Evolutionary conservation across 2,329 filamentous ascomycete species (phyloP), one percentile per base, ranked within the genome.

Genomic region (Penicillium capsulatum): DNA sequence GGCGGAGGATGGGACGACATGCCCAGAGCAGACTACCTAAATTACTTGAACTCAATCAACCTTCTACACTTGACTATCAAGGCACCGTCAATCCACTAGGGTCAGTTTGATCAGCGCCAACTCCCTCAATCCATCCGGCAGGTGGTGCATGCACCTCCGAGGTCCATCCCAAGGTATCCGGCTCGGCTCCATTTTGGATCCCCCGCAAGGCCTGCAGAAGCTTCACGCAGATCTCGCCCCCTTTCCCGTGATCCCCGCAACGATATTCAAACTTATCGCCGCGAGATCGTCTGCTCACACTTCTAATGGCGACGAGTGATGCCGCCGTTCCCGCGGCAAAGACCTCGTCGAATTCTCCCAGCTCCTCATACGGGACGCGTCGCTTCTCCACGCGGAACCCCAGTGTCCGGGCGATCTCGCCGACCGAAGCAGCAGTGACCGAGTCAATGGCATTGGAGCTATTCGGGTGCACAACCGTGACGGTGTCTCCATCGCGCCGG

Each of bases 261-360:
- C 72, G 63, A 54, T 79, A 83, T 6, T 62, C 61, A 57, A 81
- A 78, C 38, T 72, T 77, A 44, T 80, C 74, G 29, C 67, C 64
- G 29, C 66, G 72, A 11, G 74, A 79, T 34, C 67, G 77, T 56
- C 89, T 80, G 2, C 86, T 92, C 63, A 97, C 94, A 53, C 86
- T 92, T 46, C 84, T 84, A 65, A 96, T 92, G 1, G 91, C 91
- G 3, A 97, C 90, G 38, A 98, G 74, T 0, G 87, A 86, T 0
- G 90, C 91, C 0, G 91, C 91, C 0, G 91, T 97, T 1, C 91
- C 91, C 2, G 89, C 90, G 3, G 91, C 92, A 67, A 96, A 81
- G 36, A 98, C 82, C 67, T 97, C 91, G 31, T 71, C 71, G 61
- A 89, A 88, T 11, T 69, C 61, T 4, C 61, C 52, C 29, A 86